Base-by-base conservation (phyloP, 2,329 filamentous ascomycete species). In the Xylaria sp. region DNA sequence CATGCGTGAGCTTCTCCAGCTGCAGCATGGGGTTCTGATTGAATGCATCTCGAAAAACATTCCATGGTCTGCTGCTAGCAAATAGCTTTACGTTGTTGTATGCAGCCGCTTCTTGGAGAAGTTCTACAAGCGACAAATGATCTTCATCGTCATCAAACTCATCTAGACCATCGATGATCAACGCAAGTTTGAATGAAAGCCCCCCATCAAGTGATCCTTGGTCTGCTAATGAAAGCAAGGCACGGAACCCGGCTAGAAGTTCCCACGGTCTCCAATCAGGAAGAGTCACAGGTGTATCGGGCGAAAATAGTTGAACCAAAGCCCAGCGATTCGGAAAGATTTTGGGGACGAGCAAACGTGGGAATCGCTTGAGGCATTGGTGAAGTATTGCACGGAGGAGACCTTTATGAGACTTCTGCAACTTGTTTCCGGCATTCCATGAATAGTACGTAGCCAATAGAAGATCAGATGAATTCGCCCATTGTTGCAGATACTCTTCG, bases 41-140 rank as follows among this genome's bases (percentile, higher is more conserved):
- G 45, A 73, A 76, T 1, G 61, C 68, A 11, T 73, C 69, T 17
- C 65, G 47, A 49, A 76, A 76, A 3, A 68, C 63, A 17, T 69
- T 66, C 65, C 71, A 71, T 1, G 74, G 75, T 17, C 75, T 58
- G 39, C 74, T 76, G 9, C 71, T 73, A 0, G 71, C 44, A 27
- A 72, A 74, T 6, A 50, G 31, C 1, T 27, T 27, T 5, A 50
- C 45, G 17, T 50, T 50, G 13, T 50, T 20, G 42, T 45, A 22
- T 22, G 42, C 25, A 22, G 42, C 42, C 25, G 42, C 42, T 25
- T 45, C n/a, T 45, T 45, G 42, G 20, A 45, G 42, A 45, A 45
- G 42, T 45, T 45, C 42, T 27, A 50, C 3, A 36, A 60, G 56
- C 10, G n/a, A 39, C 13, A 27, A 3, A 33, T 60, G 56, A 7